phyloP scores from a whole-genome alignment of 495 filamentous ascomycete genomes.

The Aspergillus biplanus region DNA sequence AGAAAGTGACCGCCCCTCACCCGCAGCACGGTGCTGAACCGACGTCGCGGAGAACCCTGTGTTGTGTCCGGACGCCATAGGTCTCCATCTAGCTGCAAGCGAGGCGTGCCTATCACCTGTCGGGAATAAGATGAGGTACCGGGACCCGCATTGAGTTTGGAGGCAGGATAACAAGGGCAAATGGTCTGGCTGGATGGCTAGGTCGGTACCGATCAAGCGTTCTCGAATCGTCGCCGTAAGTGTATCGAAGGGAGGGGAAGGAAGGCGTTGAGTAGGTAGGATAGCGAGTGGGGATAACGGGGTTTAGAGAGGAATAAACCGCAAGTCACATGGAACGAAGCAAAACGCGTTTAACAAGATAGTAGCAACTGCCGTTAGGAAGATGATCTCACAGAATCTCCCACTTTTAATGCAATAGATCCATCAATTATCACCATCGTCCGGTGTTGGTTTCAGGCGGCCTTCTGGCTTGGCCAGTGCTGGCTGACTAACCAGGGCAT shows the following conservation, averaged over 20 bases:
- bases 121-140: constrained; percentile 31
- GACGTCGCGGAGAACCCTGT: constrained; percentile 65
- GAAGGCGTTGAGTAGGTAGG: constrained; percentile 14
- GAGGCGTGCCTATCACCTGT: constrained; percentile 45
- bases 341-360: not conserved
- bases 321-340: constrained; percentile 15
- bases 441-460: constrained; percentile 25
- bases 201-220: constrained; percentile 4
- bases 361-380: not conserved
- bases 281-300: constrained; percentile 1
- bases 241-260: constrained; percentile 22
- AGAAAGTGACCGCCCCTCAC: constrained; percentile 57
- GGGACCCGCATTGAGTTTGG: constrained; percentile 42
- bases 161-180: constrained; percentile 3
- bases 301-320: not conserved
- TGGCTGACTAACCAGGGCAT: constrained; percentile 32
- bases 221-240: constrained; percentile 13
- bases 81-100: constrained; percentile 50
- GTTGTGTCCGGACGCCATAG: constrained; percentile 55
- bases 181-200: not conserved
- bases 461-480: constrained; percentile 18
- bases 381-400: constrained; percentile 7
- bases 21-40: constrained; percentile 66
- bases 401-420: constrained; percentile 9
- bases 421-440: constrained; percentile 11